These are phyloP conservation scores for Tylopilus subfusipes DNA, from an alignment of 768 basidiomycete genomes.

Conservation along the genomic window DNA sequence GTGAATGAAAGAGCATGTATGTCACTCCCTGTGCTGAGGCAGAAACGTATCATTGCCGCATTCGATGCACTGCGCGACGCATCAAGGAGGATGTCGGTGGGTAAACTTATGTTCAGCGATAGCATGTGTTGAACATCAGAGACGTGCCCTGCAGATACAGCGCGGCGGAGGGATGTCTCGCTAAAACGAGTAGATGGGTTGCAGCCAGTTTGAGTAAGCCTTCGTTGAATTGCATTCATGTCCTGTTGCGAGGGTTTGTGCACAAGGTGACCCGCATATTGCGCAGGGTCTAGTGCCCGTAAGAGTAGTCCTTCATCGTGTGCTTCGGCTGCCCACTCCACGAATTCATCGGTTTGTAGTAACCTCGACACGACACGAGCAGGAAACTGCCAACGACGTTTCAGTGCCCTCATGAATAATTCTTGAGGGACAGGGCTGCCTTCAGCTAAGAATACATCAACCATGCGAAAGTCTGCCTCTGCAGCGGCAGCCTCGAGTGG, in stretches of 20 bases:
- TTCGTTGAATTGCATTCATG: neutral
- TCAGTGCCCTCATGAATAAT: neutral
- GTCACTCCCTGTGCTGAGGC: neutral
- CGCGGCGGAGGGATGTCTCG: neutral
- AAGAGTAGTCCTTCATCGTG: neutral
- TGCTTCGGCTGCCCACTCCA: conserved; percentile 1
- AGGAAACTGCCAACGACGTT: neutral
- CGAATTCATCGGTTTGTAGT: conserved; percentile 1
- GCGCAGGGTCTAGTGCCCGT: neutral
- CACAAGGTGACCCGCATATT: neutral
- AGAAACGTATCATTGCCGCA: neutral
- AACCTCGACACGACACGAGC: neutral
- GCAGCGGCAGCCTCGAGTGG: conserved; percentile 2
- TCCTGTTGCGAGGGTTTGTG: neutral
- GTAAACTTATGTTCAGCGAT: neutral
- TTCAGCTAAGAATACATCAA: neutral
- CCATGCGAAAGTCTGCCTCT: neutral
- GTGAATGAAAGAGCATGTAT: neutral
- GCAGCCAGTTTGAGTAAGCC: conserved; percentile 5
- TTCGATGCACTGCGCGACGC: neutral
- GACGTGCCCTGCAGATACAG: conserved; percentile 5
- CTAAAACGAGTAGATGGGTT: neutral
- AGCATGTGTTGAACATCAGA: conserved; percentile 2
- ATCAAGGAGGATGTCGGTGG: conserved; percentile 5
- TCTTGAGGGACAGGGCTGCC: neutral